phyloP scores from a whole-genome alignment of 352 stramenopile genomes.

The Phytophthora meadii region DNA sequence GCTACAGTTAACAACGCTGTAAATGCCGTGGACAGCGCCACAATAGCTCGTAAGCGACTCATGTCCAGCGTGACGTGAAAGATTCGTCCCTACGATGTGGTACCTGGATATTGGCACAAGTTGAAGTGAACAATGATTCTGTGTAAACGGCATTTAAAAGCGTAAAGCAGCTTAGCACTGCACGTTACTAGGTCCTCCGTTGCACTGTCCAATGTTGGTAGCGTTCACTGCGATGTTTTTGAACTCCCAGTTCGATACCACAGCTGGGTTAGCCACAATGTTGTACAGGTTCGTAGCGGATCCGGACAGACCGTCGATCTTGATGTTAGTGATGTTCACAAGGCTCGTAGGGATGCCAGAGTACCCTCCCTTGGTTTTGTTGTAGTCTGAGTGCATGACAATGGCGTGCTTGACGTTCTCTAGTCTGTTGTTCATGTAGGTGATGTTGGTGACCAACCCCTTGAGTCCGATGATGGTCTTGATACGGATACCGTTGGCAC shows the following conservation, averaged over 20 bases:
- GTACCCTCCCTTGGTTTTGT: slow-evolving; percentile 10
- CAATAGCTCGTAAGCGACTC: slow-evolving; percentile 32
- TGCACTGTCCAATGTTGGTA: slow-evolving; percentile 17
- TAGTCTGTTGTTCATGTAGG: slow-evolving; percentile 13
- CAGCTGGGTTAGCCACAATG: slow-evolving; percentile 29
- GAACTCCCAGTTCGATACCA: slow-evolving; percentile 39
- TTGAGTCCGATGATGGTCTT: slow-evolving; percentile 28
- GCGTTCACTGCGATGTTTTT: slow-evolving; percentile 17
- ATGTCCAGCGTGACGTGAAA: slow-evolving; percentile 9
- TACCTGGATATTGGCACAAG: slow-evolving; percentile 8
- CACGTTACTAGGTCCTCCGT: slow-evolving; percentile 14
- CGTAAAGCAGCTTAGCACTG: slow-evolving; percentile 6
- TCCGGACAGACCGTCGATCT: slow-evolving; percentile 10
- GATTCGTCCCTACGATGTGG: neutral
- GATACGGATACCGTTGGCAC: slow-evolving; percentile 36
- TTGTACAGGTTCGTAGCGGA: slow-evolving; percentile 35
- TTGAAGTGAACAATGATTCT: slow-evolving; percentile 4
- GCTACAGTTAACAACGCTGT: slow-evolving; percentile 40
- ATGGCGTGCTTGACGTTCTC: slow-evolving; percentile 15
- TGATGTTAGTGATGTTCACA: slow-evolving; percentile 39
- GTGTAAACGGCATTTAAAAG: slow-evolving; percentile 4
- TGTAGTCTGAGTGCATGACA: slow-evolving; percentile 20
- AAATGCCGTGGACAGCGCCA: slow-evolving; percentile 25
- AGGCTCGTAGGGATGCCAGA: slow-evolving; percentile 23
- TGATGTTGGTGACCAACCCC: slow-evolving; percentile 16